Base-by-base conservation (phyloP, 108 stramenopile species). In the Cyclostephanos tholiformis region DNA sequence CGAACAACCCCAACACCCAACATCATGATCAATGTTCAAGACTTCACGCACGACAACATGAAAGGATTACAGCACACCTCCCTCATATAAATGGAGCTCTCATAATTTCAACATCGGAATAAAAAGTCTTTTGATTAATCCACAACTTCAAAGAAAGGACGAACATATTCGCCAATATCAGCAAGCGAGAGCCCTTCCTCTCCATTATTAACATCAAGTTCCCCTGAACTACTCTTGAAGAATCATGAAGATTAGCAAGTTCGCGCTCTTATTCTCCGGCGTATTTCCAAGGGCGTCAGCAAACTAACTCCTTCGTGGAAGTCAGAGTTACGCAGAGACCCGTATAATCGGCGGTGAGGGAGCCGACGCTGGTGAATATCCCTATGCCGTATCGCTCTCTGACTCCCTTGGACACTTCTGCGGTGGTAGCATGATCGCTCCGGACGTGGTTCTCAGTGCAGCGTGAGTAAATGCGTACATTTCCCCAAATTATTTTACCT, bases 391-490 rank as follows among this genome's bases (percentile, higher is more conserved):
- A 53, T 53, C 52, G 12, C 25, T 53, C 6, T 6, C 20, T 53
- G 3, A 3, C 41, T 7, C 7, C 1, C 25, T 53, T 8, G 52
- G 52, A 20, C 52, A 53, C 25, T 6, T 25, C 14, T 53, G 52
- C 25, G 52, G 52, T 53, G 52, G 52, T 4, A 25, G 26, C 25
- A 19, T 55, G 23, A 55, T 55, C 23, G 13, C 23, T 16, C 53
- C 25, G 23, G 53, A 55, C 26, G 53, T 55, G 53, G 53, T 55
- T 23, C 23, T 55, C 4, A 55, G 53, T 55, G 53, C 53, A 55
- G 53, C 53, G 53, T 55, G 53, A 55, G 53, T 55, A 26, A 14
- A 46, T 3, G 16, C 2, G 16, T 10, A 3, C 1, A 46, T 3
- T 14, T 17, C 16, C 41, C 41, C 41, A 9, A 1, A 12, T 12